Percentiles rank a stretch among this genome's conserved stretches.
phyloP scores from a whole-genome alignment of 2,329 filamentous ascomycete species.

The Pezicula radicicola region DNA sequence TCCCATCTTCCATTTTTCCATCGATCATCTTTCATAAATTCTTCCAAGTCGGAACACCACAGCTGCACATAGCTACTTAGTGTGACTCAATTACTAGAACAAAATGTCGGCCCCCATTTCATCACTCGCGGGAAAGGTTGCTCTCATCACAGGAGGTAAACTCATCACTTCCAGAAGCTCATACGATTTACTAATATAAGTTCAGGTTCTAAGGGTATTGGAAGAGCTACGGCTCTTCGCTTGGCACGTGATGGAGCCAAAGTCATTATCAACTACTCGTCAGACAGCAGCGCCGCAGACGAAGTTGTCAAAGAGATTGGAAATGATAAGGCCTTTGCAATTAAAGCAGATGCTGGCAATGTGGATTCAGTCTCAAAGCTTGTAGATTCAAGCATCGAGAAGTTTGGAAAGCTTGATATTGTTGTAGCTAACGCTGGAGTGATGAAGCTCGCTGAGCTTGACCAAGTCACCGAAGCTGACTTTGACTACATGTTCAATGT shows the following conservation, averaged over 20 bases:
- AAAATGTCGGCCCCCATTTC: constrained; percentile 11
- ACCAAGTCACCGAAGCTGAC: constrained; percentile 44
- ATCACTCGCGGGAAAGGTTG: constrained; percentile 23
- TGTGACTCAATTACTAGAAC: too few species aligned
- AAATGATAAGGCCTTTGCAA: constrained; percentile 42
- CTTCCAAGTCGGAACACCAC: too few species aligned
- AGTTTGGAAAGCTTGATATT: constrained; percentile 56
- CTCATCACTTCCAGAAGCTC: constrained; percentile 33
- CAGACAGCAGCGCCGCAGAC: constrained; percentile 42
- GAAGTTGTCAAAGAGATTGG: constrained; percentile 47
- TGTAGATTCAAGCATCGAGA: constrained; percentile 43
- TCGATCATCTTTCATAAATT: background rate
- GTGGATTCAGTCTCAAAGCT: constrained; percentile 44
- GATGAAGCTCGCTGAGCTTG: constrained; percentile 47
- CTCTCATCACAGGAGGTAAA: constrained; percentile 31
- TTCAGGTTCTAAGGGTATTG: constrained; percentile 52
- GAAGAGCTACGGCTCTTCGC: constrained; percentile 53
- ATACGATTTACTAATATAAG: constrained; percentile 41
- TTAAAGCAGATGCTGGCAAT: constrained; percentile 53
- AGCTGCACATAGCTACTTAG: too few species aligned
- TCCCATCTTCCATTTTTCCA: background rate
- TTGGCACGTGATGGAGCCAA: constrained; percentile 53
- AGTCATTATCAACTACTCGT: constrained; percentile 57
- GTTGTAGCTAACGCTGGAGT: constrained; percentile 54
- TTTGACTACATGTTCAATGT: constrained; percentile 47